These are phyloP conservation scores for Arxiozyma telluris DNA, from an alignment of 1,139 yeast species.

Conservation along the genomic window DNA sequence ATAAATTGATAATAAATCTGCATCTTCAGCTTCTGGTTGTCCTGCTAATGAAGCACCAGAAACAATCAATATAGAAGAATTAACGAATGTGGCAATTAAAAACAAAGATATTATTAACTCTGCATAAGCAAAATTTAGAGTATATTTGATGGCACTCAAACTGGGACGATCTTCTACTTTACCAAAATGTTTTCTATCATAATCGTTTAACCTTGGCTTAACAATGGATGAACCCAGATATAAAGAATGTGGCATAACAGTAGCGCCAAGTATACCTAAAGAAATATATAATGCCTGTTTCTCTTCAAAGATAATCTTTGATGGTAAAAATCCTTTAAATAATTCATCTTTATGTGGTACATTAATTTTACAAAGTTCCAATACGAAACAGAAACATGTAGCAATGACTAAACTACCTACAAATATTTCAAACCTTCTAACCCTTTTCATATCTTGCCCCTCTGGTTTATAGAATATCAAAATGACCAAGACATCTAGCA, in stretches of 20 bases:
- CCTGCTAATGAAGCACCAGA: constrained; percentile 74
- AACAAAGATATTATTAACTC: constrained; percentile 69
- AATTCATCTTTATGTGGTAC: constrained; percentile 49
- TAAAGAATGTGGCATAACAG: constrained; percentile 95
- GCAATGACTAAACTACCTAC: constrained; percentile 70
- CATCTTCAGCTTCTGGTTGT: constrained; percentile 64
- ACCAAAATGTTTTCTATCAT: constrained; percentile 49
- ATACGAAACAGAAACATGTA: constrained; percentile 76
- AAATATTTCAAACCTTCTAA: constrained; percentile 73
- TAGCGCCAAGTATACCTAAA: constrained; percentile 90
- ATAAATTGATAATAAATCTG: constrained; percentile 82
- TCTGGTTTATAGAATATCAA: constrained; percentile 84
- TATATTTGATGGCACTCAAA: constrained; percentile 57
- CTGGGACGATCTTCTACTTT: constrained; percentile 43
- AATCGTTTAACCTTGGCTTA: constrained; percentile 79
- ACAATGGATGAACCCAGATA: constrained; percentile 90
- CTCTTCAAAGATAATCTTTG: constrained; percentile 59
- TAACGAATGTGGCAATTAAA: constrained; percentile 76
- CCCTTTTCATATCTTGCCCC: constrained; percentile 53
- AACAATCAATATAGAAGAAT: constrained; percentile 73
- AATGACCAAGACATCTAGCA: constrained; percentile 75
- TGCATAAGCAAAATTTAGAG: constrained; percentile 63
- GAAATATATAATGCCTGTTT: constrained; percentile 77
- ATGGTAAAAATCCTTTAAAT: constrained; percentile 71
- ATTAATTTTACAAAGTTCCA: constrained; percentile 66